A percentile compares a stretch with the other conserved stretches of the same genome.
These are phyloP conservation scores for Sesbania bispinosa DNA, from an alignment of 306 rosid genomes.

Conservation along the genomic window DNA sequence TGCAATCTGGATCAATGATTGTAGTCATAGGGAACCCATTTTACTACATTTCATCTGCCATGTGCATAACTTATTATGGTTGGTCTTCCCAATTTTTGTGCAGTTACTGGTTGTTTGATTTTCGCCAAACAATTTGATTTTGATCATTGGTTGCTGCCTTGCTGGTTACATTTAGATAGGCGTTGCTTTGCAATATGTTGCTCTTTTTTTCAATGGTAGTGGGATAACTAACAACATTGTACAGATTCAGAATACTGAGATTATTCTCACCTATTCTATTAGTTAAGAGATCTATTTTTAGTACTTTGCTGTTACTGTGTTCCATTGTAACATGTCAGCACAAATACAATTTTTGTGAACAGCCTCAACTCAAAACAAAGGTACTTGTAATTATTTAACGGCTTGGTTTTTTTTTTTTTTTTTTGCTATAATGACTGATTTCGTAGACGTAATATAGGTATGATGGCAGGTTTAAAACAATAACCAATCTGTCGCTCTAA, in stretches of 20 bases:
- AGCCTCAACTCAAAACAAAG: neutral
- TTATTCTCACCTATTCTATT: neutral
- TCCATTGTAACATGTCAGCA: neutral
- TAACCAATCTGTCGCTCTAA: neutral
- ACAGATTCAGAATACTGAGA: neutral
- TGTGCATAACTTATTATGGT: neutral
- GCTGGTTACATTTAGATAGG: neutral
- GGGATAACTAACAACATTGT: neutral
- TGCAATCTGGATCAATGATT: neutral
- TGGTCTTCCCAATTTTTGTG: too few species aligned
- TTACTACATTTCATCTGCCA: constrained; percentile 3
- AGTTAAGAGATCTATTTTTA: constrained; percentile 8
- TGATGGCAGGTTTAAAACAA: neutral
- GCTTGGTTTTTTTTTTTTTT: neutral
- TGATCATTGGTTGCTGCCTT: neutral
- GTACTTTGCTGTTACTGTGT: neutral
- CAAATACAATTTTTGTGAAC: neutral
- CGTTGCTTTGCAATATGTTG: neutral
- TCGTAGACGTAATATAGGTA: neutral
- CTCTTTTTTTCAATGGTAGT: neutral
- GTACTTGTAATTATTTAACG: neutral
- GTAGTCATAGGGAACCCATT: constrained; percentile 4
- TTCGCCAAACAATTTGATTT: neutral
- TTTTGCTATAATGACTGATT: neutral
- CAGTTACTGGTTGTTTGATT: neutral